Base-by-base conservation (phyloP, 768 basidiomycete species). In the Collybia mongolica region DNA sequence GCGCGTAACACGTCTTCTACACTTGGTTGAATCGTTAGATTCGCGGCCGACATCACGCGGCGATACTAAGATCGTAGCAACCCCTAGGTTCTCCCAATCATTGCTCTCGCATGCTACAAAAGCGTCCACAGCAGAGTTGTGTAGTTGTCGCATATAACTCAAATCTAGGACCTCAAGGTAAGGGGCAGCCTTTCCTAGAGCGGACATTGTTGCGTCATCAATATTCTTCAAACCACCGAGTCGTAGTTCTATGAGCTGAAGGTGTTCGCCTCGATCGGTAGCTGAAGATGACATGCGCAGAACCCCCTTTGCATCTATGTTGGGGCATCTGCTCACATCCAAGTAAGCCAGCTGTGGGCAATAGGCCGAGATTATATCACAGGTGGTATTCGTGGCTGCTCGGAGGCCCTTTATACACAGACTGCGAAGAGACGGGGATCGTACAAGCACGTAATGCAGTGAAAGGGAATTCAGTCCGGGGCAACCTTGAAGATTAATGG, bases 141-240 rank as follows among this genome's bases (percentile, higher is more conserved):
- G 86, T 51, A 93, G 65, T 49, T 83, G 77, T 24, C 77, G 76
- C 49, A 80, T 74, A 60, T 89, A 88, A 67, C 87, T 89, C 53
- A 93, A 68, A 65, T 95, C 93, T 18, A 95, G 72, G 15, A 90
- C 80, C 64, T 92, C 88, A 18, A 95, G 76, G 58, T 74, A 70
- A 17, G 89, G 88, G 0, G 88, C 78, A 2, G 80, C 84, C 55
- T 71, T 79, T 5, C 87, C 92, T 29, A 94, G 70, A 8, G 71
- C 67, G n/a, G 72, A 64, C 79, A 95, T 79, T 58, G 78, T 76
- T 9, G 72, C 69, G 58, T 88, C 86, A 14, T 76, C 70, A 44
- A 84, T 65, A 46, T 80, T 71, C 60, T 76, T 81, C 51, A 97
- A 63, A 0, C 88, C 90, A 6, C 81, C 86, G 22, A 93, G 54